Conservation (phyloP, 1,284 basidiomycete genomes). For the Golubevia pallescens region DNA sequence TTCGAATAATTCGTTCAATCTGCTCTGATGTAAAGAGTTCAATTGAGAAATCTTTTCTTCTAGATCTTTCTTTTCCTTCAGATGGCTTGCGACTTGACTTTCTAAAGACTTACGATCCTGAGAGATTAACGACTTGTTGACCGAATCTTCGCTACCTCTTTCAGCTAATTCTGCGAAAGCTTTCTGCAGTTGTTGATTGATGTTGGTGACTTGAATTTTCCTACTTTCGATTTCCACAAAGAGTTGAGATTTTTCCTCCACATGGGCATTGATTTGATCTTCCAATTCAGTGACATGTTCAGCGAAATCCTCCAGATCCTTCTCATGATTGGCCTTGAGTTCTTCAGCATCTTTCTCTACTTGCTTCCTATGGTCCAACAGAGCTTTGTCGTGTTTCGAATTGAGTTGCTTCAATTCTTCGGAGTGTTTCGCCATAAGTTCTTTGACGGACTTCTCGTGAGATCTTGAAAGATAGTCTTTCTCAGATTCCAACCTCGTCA, state of each 20-base stretch:
- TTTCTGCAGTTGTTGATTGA: neutral
- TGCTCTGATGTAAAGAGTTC: neutral
- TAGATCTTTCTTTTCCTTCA: neutral
- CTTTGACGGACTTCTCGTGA: conserved; percentile 7
- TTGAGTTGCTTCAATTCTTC: neutral
- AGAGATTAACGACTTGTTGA: neutral
- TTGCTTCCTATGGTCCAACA: neutral
- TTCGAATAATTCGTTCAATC: neutral
- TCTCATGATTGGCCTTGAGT: conserved; percentile 1
- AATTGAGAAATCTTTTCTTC: neutral
- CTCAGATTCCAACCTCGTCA: conserved; percentile 6
- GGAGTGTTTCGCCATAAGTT: conserved; percentile 8
- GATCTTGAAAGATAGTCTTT: conserved; percentile 5
- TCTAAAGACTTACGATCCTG: neutral
- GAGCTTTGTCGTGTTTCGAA: neutral
- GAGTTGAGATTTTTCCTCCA: neutral
- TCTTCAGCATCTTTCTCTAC: neutral
- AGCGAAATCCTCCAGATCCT: conserved; percentile 7
- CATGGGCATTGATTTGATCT: neutral
- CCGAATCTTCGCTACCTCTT: neutral
- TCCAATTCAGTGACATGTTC: conserved; percentile 5
- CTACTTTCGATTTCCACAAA: neutral
- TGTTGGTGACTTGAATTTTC: neutral
- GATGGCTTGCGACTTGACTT: neutral
- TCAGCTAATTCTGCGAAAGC: neutral